Base-by-base conservation (phyloP, 2,329 filamentous ascomycete species). In the Cucurbitaria berberidis region DNA sequence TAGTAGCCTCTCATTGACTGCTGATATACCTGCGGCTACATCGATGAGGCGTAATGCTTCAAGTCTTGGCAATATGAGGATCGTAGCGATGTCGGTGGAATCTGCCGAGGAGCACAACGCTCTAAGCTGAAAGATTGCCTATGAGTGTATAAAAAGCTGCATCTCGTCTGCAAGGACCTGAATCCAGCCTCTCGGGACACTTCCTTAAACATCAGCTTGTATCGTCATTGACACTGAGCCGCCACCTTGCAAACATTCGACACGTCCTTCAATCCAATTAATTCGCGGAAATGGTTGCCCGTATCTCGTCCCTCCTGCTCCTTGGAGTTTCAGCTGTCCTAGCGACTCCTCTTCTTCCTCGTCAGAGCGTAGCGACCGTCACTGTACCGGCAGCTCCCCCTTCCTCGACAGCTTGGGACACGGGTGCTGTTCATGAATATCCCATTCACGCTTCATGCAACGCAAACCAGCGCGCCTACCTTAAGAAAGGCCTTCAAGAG, bases 391-490 rank as follows among this genome's bases (percentile, higher is more conserved):
- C 61, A 16, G 35, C 60, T 10, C 55, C 57, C 29, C 58, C 67
- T 18, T 55, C 57, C 13, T 45, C 60, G 9, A 66, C 63, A 8
- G 58, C 67, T 11, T 75, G 72, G 72, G 57, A 71, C n/a, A 52
- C 60, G 3, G 79, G 78, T 11, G 76, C 74, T 1, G 72, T 77
- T 7, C 67, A 59, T 15, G 59, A 75, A 16, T 82, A 74, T 60
- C 74, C 76, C 13, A 87, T 89, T 67, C 87, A 89, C 71, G 69
- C 78, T 29, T 88, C 85, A 21, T 90, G 88, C 76, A 89, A 90
- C 63, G 73, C 77, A 43, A 89, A 86, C 1, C 80, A 88, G 62
- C 78, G 76, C 36, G 73, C 72, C 7, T 84, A 88, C 68, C 78
- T 90, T 38, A 73, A 77, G 32, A 72, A 74, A 15, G 87, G 80